These are phyloP conservation scores for Phytophthora citrophthora DNA, from an alignment of 352 stramenopile genomes.

Conservation along the genomic window DNA sequence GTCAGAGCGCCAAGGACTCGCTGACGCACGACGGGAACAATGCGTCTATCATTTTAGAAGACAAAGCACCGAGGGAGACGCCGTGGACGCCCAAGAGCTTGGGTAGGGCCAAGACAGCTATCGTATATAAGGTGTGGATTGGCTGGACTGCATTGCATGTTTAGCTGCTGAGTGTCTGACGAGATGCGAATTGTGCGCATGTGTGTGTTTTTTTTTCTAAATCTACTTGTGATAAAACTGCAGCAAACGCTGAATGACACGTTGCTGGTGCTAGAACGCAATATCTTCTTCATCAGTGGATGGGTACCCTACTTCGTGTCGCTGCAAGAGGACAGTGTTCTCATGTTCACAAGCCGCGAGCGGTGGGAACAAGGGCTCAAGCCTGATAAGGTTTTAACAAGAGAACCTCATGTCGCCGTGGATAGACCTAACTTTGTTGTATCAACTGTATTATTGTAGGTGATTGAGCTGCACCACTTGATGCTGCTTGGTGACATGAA, in stretches of 20 bases:
- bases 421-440: neutral
- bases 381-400: conserved; percentile 60
- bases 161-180: neutral
- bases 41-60: conserved; percentile 74
- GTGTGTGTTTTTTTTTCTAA: neutral
- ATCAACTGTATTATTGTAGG: conserved; percentile 30
- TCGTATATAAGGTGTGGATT: conserved; percentile 80
- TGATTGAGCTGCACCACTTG: conserved; percentile 74
- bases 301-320: conserved; percentile 87
- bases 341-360: conserved; percentile 82
- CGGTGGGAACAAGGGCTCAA: conserved; percentile 85
- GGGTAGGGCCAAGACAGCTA: conserved; percentile 83
- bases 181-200: conserved; percentile 2
- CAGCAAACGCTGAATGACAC: conserved; percentile 90
- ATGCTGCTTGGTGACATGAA: conserved; percentile 87
- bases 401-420: no score
- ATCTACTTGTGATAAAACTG: conserved; percentile 12
- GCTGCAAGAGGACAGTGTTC: conserved; percentile 78
- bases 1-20: conserved; percentile 27
- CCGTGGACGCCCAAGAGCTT: conserved; percentile 88
- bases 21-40: conserved; percentile 83
- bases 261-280: conserved; percentile 76
- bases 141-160: neutral
- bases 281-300: conserved; percentile 86
- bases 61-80: conserved; percentile 50